Base-by-base conservation (phyloP, 768 basidiomycete genomes). In the Gyrodon lividus region DNA sequence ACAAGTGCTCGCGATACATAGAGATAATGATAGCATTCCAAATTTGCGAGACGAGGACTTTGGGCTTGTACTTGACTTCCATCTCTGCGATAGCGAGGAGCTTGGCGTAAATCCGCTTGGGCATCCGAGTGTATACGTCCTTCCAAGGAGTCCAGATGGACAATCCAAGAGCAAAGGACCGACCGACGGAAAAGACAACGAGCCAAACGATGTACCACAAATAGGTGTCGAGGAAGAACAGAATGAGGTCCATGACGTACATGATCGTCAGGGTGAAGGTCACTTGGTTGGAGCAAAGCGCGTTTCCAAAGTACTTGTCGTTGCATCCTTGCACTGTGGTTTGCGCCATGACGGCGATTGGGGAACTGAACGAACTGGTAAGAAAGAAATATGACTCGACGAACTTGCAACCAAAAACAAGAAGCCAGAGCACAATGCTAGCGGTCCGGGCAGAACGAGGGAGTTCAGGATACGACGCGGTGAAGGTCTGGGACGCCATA, bases 21-120 rank as follows among this genome's bases (percentile, higher is more conserved):
- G 96, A 98, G 56, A 99, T 99, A 70, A 99, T 96, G 72, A 98
- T 80, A 40, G 97, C 97, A 69, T 99, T 99, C 97, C 97, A 99
- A 26, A 99, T 87, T 73, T 99, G 97, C 17, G 95, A 98, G 35
- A 99, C 97, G 26, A 99, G 81, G 48, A 99, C 92, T 79, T 99
- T 99, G 51, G 97, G 97, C 72, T 98, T 98, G 77, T 98, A 99
- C 72, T 98, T 98, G 71, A 97, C 84, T 68, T 99, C 97, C 97
- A 98, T 98, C 65, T 98, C 96, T 2, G 80, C 83, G 0, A 96
- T 98, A 17, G 97, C 93, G 49, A 99, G 75, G 26, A 99, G 72
- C 75, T 99, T 99, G 58, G 96, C 94, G 69, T 97, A 99, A 55
- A 99, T 98, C 40, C 97, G 81, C 78, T 98, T 99, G 7, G 97